These are phyloP conservation scores for Setomelanomma holmii DNA, from an alignment of 2,329 filamentous ascomycete genomes.

Conservation along the genomic window DNA sequence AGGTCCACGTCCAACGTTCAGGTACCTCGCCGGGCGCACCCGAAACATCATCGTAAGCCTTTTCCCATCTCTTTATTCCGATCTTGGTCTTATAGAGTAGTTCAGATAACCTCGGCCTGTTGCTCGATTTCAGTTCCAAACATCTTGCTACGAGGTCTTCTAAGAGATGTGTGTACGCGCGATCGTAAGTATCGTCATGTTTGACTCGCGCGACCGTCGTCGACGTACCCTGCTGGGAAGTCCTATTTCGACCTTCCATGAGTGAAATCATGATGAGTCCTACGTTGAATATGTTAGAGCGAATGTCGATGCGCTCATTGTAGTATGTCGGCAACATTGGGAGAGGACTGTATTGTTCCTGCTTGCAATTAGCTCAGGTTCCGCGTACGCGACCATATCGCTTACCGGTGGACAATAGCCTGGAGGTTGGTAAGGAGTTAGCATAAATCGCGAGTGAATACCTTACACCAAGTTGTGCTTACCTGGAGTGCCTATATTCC, in stretches of 20 bases:
- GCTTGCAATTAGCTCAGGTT: background rate
- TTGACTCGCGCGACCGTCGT: no score
- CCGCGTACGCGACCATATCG: background rate
- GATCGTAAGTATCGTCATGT: background rate
- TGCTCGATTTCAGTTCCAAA: background rate
- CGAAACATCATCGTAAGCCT: background rate
- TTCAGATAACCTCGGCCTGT: background rate
- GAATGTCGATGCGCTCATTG: background rate
- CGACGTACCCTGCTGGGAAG: no score
- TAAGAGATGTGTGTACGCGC: background rate
- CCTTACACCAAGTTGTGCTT: background rate
- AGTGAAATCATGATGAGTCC: background rate
- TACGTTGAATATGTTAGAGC: background rate
- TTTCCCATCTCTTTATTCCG: background rate
- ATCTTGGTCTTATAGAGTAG: background rate
- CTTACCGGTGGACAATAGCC: constrained; percentile 2
- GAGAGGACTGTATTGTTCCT: background rate
- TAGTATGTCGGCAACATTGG: background rate
- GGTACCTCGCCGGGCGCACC: background rate
- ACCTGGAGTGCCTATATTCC: background rate
- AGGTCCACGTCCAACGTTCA: background rate
- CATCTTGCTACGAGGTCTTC: background rate
- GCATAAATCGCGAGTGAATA: no score
- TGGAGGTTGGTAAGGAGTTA: no score
- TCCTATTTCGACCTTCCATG: background rate